A percentile compares a stretch with the other conserved stretches of the same genome.
Evolutionary conservation across 768 basidiomycete species (phyloP).

Genomic region (Suillus variegatus): DNA sequence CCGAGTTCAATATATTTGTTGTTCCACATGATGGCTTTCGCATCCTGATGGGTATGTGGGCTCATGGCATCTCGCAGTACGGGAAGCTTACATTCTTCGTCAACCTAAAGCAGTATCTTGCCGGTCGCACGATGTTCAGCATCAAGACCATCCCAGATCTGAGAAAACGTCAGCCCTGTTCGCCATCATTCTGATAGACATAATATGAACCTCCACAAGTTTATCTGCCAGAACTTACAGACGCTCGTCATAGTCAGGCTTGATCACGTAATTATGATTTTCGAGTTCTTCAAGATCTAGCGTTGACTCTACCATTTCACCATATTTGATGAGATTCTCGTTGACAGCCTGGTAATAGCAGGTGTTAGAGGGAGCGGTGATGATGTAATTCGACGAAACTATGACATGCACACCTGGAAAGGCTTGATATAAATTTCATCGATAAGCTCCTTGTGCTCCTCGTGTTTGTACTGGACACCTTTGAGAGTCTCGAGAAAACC

Average conservation of each 20-base stretch:
- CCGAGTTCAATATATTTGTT: slow-evolving; percentile 82
- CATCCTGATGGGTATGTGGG: slow-evolving; percentile 59
- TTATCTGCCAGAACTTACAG: slow-evolving; percentile 69
- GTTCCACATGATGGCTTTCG: slow-evolving; percentile 61
- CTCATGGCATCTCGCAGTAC: background rate
- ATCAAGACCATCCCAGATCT: slow-evolving; percentile 80
- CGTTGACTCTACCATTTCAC: slow-evolving; percentile 95
- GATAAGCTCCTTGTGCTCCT: slow-evolving; percentile 55
- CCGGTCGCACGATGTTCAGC: slow-evolving; percentile 74
- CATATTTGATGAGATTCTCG: slow-evolving; percentile 69
- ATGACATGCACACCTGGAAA: slow-evolving; percentile 50
- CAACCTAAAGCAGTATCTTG: slow-evolving; percentile 85
- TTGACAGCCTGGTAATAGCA: slow-evolving; percentile 52
- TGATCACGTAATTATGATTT: slow-evolving; percentile 87
- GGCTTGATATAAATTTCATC: slow-evolving; percentile 65
- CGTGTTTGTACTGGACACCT: slow-evolving; percentile 43
- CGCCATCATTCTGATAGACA: background rate
- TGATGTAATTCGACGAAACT: background rate
- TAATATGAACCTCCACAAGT: slow-evolving; percentile 52
- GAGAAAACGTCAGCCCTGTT: background rate
- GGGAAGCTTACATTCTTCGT: slow-evolving; percentile 72
- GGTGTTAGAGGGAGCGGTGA: background rate
- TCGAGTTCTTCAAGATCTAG: slow-evolving; percentile 88
- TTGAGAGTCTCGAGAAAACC: slow-evolving; percentile 71
- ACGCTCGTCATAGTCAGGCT: slow-evolving; percentile 83